phyloP scores from a whole-genome alignment of 441 rosid genomes.

The Eutrema salsugineum region DNA sequence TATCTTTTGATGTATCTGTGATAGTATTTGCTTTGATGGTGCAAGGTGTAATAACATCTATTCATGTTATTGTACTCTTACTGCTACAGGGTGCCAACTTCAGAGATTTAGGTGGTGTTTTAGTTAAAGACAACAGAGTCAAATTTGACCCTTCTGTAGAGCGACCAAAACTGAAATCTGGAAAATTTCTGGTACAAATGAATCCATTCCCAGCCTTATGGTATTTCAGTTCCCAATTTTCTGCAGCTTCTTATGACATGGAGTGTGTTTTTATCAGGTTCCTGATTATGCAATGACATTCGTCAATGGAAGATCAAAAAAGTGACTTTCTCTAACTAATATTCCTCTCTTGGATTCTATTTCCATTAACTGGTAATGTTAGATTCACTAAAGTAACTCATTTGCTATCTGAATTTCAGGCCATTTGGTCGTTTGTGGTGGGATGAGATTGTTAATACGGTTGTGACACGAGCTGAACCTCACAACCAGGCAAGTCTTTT shows the following conservation, averaged over 20 bases:
- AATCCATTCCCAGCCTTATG: neutral
- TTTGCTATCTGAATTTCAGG: neutral
- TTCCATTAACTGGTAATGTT: neutral
- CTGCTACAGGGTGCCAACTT: conserved; percentile 33
- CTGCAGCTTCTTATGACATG: neutral
- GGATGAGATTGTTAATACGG: neutral
- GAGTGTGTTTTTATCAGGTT: conserved; percentile 20
- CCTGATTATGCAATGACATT: conserved; percentile 32
- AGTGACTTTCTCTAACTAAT: conserved; percentile 5
- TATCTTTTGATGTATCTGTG: neutral
- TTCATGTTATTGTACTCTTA: neutral
- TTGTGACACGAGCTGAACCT: neutral
- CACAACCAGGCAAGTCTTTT: neutral
- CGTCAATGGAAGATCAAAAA: conserved; percentile 17
- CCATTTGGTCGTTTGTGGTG: conserved; percentile 3
- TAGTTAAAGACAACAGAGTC: conserved; percentile 26
- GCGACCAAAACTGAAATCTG: conserved; percentile 30
- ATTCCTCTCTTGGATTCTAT: neutral
- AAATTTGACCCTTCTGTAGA: conserved; percentile 16
- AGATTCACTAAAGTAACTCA: neutral
- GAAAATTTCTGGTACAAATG: conserved; percentile 30
- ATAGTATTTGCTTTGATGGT: neutral
- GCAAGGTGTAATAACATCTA: neutral
- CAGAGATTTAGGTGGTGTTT: conserved; percentile 29
- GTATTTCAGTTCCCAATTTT: neutral